Evolutionary conservation across 768 basidiomycete genomes (phyloP), one percentile per base, ranked within the genome.

Genomic region (Mycena pura): DNA sequence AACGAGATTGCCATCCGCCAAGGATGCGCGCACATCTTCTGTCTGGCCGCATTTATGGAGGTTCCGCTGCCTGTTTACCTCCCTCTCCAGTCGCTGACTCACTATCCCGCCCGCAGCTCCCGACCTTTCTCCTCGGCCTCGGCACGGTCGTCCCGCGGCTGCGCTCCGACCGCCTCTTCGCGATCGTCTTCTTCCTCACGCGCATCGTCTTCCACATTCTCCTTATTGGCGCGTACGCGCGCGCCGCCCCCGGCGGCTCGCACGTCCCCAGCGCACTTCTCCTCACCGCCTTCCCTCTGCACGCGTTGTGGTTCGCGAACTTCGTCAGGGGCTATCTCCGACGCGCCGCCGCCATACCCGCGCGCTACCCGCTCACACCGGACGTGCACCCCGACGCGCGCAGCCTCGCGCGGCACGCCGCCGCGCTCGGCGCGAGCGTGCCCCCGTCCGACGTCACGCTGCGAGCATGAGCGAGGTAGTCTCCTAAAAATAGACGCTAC

Each of bases 251-350:
- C 50, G 71, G 81, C 5, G 77, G 79, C 13, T 79, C 80, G 1
- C 72, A 68, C 38, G 62, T 78, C 3, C 85, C 85, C 1, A 70
- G 74, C 0, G 61, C 72, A 27, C 60, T 84, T 51, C 73, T 84
- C 53, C 62, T 69, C 7, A 59, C 70, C 45, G 78, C 84, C 25
- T 75, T 84, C 32, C 79, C 82, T 9, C 69, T 87, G 46, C 86
- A 87, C 61, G 78, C 76, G 2, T 66, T 76, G 34, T 87, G 86
- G 86, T 86, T 87, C 72, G 50, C 63, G 2, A 81, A 81, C 11
- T 85, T 82, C 54, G 25, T 87, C 43, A 76, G 74, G 59, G 84
- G 84, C 1, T 81, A 85, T 61, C 29, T 80, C 34, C 76, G 76
- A 63, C 14, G 19, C 15, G 3, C 22, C 47, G 13, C n/a, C 24